Percentiles rank a stretch among this genome's conserved stretches.
Evolutionary conservation across 2,329 filamentous ascomycete species (phyloP).

Genomic region (Raffaelea deltoideospora): DNA sequence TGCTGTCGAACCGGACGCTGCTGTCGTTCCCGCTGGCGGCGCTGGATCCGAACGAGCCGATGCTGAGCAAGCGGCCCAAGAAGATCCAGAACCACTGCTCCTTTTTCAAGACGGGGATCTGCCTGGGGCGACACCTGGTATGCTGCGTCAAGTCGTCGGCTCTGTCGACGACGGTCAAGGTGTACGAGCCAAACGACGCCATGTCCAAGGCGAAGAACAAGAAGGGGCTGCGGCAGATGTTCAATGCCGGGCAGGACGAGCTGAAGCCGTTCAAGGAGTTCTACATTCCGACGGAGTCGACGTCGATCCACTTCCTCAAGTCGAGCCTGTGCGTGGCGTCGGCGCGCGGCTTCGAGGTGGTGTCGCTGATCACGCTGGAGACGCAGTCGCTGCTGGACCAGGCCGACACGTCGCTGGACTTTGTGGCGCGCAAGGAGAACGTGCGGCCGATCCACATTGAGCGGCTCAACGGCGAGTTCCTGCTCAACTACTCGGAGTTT

Average conservation of each 20-base stretch:
- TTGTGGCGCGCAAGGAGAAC: conserved; percentile 85
- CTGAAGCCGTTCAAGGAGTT: conserved; percentile 97
- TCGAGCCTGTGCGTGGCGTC: conserved; percentile 95
- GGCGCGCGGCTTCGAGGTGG: conserved; percentile 89
- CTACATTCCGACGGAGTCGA: conserved; percentile 97
- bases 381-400: conserved; percentile 94
- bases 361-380: conserved; percentile 92
- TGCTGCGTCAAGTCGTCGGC: conserved; percentile 93
- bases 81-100: conserved; percentile 96
- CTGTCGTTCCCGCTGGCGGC: conserved; percentile 80
- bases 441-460: conserved; percentile 95
- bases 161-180: conserved; percentile 91
- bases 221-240: conserved; percentile 89
- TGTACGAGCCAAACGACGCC: conserved; percentile 95
- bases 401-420: conserved; percentile 93
- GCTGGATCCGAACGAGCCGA: conserved; percentile 68
- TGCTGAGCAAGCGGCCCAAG: conserved; percentile 71
- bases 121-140: conserved; percentile 82
- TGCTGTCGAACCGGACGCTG: conserved; percentile 84
- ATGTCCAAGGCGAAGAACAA: conserved; percentile 91
- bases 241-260: conserved; percentile 82
- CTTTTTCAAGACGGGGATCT: conserved; percentile 97
- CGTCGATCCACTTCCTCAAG: conserved; percentile 92
- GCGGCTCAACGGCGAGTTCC: conserved; percentile 87
- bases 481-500: conserved; percentile 97